A percentile compares a stretch with the other conserved stretches of the same genome.
phyloP scores from a whole-genome alignment of 2,329 filamentous ascomycete genomes.

The Arachnopeziza araneosa region DNA sequence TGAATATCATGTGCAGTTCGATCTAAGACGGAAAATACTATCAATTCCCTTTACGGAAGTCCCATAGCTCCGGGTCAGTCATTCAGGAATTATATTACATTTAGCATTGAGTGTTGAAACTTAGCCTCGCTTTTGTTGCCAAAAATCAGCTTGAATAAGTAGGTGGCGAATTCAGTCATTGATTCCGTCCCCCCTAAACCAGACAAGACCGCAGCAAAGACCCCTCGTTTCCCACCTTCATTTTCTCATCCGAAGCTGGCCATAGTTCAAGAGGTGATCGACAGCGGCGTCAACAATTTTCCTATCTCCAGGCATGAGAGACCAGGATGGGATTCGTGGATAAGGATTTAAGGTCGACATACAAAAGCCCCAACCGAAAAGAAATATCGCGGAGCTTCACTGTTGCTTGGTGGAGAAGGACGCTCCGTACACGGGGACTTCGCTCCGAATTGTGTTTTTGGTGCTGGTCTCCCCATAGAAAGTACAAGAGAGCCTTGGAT shows the following conservation, averaged over 20 bases:
- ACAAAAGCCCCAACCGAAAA: not conserved
- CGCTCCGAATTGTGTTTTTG: not conserved
- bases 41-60: not conserved
- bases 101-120: not conserved
- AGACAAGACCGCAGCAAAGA: not conserved
- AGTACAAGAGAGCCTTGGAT: too few relatives aligned
- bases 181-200: not conserved
- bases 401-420: not conserved
- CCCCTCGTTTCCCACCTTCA: not conserved
- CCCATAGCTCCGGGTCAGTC: too few relatives aligned
- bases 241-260: not conserved
- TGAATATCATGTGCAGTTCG: not conserved
- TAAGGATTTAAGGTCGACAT: not conserved
- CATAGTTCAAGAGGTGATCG: not conserved
- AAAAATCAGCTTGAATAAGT: not conserved
- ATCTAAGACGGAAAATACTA: not conserved
- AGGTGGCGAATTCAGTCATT: not conserved
- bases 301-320: not conserved
- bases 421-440: not conserved
- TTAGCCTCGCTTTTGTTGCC: not conserved
- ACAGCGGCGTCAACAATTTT: not conserved
- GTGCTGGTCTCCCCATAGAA: not conserved
- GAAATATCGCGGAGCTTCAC: not conserved
- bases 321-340: not conserved
- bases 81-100: not conserved